phyloP scores from a whole-genome alignment of 2,329 filamentous ascomycete genomes.

The Hymenoscyphus occultus region DNA sequence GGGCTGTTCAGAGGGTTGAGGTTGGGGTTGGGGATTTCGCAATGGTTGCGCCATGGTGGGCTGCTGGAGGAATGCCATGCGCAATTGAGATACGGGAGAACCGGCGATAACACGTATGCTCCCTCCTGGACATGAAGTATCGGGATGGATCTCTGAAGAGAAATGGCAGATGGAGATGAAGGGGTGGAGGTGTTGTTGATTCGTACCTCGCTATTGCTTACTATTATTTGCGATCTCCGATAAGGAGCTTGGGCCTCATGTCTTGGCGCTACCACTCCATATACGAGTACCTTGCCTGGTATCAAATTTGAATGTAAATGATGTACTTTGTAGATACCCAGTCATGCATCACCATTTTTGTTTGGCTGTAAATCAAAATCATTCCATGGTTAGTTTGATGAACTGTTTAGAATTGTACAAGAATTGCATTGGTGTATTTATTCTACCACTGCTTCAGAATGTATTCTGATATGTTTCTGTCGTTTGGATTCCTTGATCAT shows the following conservation, averaged over 20 bases:
- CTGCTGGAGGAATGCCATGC: conserved; percentile 27
- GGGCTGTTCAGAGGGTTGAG: conserved; percentile 12
- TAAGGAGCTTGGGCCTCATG: neutral
- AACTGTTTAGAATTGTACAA: too few relatives aligned
- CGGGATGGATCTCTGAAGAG: neutral
- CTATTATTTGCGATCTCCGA: neutral
- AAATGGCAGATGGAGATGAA: neutral
- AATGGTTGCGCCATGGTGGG: conserved; percentile 22
- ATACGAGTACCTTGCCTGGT: too few relatives aligned
- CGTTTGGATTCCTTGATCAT: too few relatives aligned
- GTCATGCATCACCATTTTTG: too few relatives aligned
- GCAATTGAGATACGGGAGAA: neutral
- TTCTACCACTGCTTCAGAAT: too few relatives aligned
- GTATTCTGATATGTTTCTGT: too few relatives aligned
- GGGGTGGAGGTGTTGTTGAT: neutral
- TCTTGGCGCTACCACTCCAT: too few relatives aligned
- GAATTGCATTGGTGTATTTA: too few relatives aligned
- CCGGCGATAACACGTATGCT: neutral
- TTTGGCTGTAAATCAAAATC: too few relatives aligned
- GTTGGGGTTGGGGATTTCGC: conserved; percentile 12
- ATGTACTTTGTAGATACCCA: too few relatives aligned
- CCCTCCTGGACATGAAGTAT: neutral
- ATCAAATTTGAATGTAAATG: too few relatives aligned
- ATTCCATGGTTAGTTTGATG: too few relatives aligned
- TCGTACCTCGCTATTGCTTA: neutral